Base-by-base conservation (phyloP, 83 land plant genomes). In the Picea engelmannii region DNA sequence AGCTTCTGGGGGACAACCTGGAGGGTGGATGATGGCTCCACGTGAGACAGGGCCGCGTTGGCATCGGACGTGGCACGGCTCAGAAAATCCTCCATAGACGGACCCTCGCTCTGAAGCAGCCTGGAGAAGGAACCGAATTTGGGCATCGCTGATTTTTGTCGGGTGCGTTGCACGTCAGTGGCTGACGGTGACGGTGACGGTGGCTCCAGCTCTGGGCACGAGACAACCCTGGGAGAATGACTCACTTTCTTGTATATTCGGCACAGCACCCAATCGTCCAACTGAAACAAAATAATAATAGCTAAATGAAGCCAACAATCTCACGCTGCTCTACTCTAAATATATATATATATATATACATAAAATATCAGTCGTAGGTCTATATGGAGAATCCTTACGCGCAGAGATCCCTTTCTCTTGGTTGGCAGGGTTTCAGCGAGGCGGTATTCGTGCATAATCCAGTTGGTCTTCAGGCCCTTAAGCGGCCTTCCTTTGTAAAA, bases 221-320 rank as follows among this genome's bases (percentile, higher is more conserved):
- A 2, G 17, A 16, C 47, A 5, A 20, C 11, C 17, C n/a, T 4
- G 8, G 74, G 21, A 38, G 40, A 38, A 16, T 38, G 74, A 16
- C 18, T 42, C 21, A 17, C 11, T 38, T 38, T 69, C 40, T 69
- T 25, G 74, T 69, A 69, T 38, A 69, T 69, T 17, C 74, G 74
- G 20, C 74, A 69, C n/a, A 69, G 74, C 44, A 69, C 74, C 74
- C 74, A 69, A 69, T 69, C 74, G 40, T 69, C 74, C 74, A 69
- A 17, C 74, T 69, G 21, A 27, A 68, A 31, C 58, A 31, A 69
- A 2, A 69, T 47, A 69, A 47, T 47, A 47, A 47, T 9, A 1
- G 8, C 9, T 47, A 47, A 47, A 47, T 47, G 9, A 47, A 47
- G 49, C 49, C 49, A 47, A 20, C 4, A n/a, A 9, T 18, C 4